A percentile compares a stretch with the other conserved stretches of the same genome.
Evolutionary conservation across 352 stramenopile genomes (phyloP).

Genomic region (Phytophthora brassicae): DNA sequence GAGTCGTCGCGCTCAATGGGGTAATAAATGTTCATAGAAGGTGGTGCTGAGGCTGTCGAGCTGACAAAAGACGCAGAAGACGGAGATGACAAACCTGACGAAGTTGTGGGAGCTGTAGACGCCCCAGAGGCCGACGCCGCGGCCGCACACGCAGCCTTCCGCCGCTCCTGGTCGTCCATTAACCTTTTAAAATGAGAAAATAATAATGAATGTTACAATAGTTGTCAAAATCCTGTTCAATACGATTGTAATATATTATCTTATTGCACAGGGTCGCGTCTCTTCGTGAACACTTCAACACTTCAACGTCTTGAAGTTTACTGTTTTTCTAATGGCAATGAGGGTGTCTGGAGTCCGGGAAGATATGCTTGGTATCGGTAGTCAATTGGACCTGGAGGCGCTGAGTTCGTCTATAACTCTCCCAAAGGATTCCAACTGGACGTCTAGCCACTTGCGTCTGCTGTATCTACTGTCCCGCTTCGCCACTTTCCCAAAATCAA

Average conservation of each 20-base stretch:
- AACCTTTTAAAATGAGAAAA: background rate
- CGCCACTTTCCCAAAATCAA: conserved; percentile 84
- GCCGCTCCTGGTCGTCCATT: background rate
- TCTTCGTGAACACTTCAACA: background rate
- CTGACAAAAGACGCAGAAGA: background rate
- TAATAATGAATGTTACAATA: too few species aligned
- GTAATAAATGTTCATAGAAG: conserved; percentile 22
- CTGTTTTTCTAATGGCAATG: conserved; percentile 7
- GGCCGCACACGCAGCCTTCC: background rate
- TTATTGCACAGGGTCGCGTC: too few species aligned
- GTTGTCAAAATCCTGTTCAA: too few species aligned
- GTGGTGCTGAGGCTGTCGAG: background rate
- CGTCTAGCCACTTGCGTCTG: conserved; percentile 93
- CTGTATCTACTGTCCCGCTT: conserved; percentile 97
- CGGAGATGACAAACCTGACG: background rate
- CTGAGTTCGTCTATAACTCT: conserved; percentile 1
- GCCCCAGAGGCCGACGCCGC: background rate
- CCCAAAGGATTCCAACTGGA: conserved; percentile 35
- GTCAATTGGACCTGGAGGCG: conserved; percentile 6
- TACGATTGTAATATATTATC: background rate
- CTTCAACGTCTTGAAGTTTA: background rate
- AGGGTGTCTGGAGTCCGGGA: conserved; percentile 30
- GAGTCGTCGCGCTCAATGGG: conserved; percentile 29
- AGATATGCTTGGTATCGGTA: conserved; percentile 38
- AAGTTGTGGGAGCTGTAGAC: background rate